Evolutionary conservation across 148 eudicot genomes (phyloP), one percentile per base, ranked within the genome.

Genomic region (Cornus kousa): DNA sequence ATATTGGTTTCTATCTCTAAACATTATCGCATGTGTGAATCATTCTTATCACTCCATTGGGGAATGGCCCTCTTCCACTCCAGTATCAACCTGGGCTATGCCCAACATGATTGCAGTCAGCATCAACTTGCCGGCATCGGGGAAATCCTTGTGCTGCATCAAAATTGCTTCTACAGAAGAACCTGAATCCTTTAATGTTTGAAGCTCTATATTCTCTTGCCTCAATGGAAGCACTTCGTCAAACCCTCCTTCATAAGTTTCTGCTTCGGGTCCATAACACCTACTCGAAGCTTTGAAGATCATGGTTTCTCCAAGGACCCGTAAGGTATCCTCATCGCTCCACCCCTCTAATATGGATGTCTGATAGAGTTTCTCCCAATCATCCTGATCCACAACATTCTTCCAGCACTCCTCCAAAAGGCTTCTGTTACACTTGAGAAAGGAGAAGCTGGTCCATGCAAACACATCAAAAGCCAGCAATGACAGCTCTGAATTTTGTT

Each of bases 391-490:
- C 35, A 88, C 89, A 14, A 87, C 95, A 69, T 80, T 86, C 77
- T 86, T 94, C 99, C 99, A 96, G 84, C 95, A 96, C 71, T 96
- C 99, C 79, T 92, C 99, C 81, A 96, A 80, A 10, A 96, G 94
- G 72, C 84, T 85, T 79, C 85, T 83, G 85, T 94, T 91, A 79
- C 82, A 83, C 55, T 67, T 91, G 8, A 93, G 84, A 81, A 96
- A 96, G 39, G 97, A 94, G 66, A 90, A 84, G 67, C 97, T 92
- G 65, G 97, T 93, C 98, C 98, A 96, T 53, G 97, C 93, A 83
- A 96, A 94, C 31, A 96, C 84, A 77, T 96, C 93, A 32, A 96
- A 92, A 71, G 90, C 97, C 80, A 79, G 78, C 74, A 94, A 78
- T 24, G 88, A 72, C 67, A 92, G 89, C 65, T 89, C 95, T 55